Conservation (phyloP, 2,329 filamentous ascomycete species). For the Pseudocercospora cruenta region DNA sequence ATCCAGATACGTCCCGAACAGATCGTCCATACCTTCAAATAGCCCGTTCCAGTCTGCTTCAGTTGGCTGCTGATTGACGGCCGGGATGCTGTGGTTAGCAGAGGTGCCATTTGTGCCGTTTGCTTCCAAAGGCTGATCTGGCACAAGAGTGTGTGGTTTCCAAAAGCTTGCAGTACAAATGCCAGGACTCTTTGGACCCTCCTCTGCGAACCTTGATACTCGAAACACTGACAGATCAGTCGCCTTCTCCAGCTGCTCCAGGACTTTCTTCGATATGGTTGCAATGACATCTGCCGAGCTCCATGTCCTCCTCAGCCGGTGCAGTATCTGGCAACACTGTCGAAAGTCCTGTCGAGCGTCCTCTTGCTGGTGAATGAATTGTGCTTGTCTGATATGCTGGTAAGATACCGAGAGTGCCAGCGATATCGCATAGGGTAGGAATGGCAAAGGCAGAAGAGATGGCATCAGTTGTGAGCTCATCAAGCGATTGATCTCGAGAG, state of each 20-base stretch:
- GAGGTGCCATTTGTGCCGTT: slow-evolving; percentile 5
- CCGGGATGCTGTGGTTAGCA: background rate
- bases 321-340: slow-evolving; percentile 49
- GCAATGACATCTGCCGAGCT: slow-evolving; percentile 53
- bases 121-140: slow-evolving; percentile 13
- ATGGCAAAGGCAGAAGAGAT: slow-evolving; percentile 55
- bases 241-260: slow-evolving; percentile 36
- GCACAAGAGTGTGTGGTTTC: slow-evolving; percentile 28
- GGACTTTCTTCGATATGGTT: slow-evolving; percentile 37
- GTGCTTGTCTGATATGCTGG: slow-evolving; percentile 58
- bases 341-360: slow-evolving; percentile 51
- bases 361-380: slow-evolving; percentile 52
- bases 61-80: slow-evolving; percentile 7
- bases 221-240: slow-evolving; percentile 34
- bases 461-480: slow-evolving; percentile 53
- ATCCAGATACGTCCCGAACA: slow-evolving; percentile 40
- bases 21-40: slow-evolving; percentile 41
- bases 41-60: slow-evolving; percentile 26
- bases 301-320: slow-evolving; percentile 49
- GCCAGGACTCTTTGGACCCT: slow-evolving; percentile 21
- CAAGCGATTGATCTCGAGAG: slow-evolving; percentile 55
- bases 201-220: slow-evolving; percentile 23
- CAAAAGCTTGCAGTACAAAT: slow-evolving; percentile 27
- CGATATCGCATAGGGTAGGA: slow-evolving; percentile 60
- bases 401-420: slow-evolving; percentile 61